A percentile compares a stretch with the other conserved stretches of the same genome.
Evolutionary conservation across 2,329 filamentous ascomycete species (phyloP).

Genomic region (Penicillium sp.): DNA sequence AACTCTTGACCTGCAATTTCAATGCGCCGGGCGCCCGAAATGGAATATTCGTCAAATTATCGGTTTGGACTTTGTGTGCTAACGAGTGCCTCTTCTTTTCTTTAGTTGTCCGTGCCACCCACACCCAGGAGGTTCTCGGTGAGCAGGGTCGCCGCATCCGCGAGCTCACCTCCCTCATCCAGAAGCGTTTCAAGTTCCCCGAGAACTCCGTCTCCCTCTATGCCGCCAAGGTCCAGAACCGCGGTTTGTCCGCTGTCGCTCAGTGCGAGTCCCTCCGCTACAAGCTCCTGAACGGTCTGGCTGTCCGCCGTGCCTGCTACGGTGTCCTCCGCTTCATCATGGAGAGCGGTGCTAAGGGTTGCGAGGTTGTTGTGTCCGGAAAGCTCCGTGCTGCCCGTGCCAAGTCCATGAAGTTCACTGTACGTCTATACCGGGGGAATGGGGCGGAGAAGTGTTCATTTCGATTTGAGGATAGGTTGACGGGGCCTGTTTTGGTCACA

Average conservation of each 20-base stretch:
- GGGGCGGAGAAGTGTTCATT: background rate
- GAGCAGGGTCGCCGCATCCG: slow-evolving; percentile 99
- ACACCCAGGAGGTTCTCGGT: slow-evolving; percentile 99
- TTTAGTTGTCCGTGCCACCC: slow-evolving; percentile 97
- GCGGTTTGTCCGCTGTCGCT: slow-evolving; percentile 98
- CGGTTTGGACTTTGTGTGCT: slow-evolving; percentile 28
- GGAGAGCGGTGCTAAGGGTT: slow-evolving; percentile 99
- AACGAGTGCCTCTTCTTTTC: slow-evolving; percentile 34
- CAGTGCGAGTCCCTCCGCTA: slow-evolving; percentile 99
- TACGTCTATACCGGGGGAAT: slow-evolving; percentile 47
- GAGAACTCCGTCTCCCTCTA: slow-evolving; percentile 99
- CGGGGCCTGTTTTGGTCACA: background rate
- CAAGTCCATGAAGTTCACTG: slow-evolving; percentile 99
- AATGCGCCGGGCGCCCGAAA: slow-evolving; percentile 7
- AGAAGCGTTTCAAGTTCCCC: slow-evolving; percentile 99
- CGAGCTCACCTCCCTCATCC: slow-evolving; percentile 99
- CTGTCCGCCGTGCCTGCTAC: slow-evolving; percentile 98
- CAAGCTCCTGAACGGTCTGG: slow-evolving; percentile 99
- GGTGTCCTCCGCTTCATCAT: slow-evolving; percentile 99
- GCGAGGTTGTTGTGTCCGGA: slow-evolving; percentile 98
- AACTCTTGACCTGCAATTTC: background rate
- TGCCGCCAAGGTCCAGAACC: slow-evolving; percentile 99
- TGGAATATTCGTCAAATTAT: slow-evolving; percentile 17
- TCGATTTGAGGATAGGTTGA: background rate
- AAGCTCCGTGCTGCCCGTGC: slow-evolving; percentile 98